Evolutionary conservation across 176 grass and related monocot genomes (phyloP).

Genomic region (Zoysia pacifica): DNA sequence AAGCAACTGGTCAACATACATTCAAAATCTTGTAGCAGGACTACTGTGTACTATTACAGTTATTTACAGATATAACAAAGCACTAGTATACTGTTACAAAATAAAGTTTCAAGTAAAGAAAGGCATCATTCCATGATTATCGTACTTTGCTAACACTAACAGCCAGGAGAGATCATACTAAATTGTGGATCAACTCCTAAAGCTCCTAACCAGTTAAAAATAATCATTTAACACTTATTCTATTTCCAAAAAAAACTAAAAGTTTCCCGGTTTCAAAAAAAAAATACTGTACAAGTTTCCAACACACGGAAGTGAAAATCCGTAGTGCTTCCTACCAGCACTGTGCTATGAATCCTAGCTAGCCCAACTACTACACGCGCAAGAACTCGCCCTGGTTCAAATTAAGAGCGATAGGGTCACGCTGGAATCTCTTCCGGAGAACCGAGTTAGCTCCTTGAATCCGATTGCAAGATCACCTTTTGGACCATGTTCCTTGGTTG

Average conservation of each 20-base stretch:
- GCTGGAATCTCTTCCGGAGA: neutral
- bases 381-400: conserved; percentile 1
- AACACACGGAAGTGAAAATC: neutral
- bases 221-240: neutral
- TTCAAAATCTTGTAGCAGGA: neutral
- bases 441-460: neutral
- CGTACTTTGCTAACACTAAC: neutral
- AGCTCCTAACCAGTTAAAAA: neutral
- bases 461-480: neutral
- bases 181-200: neutral
- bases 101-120: too few relatives aligned
- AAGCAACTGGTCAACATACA: neutral
- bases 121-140: neutral
- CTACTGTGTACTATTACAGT: neutral
- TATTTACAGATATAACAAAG: too few relatives aligned
- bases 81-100: too few relatives aligned
- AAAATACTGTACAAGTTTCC: neutral
- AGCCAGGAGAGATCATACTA: too few relatives aligned
- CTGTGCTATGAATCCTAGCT: conserved; percentile 8
- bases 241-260: too few relatives aligned
- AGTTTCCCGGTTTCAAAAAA: too few relatives aligned
- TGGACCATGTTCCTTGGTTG: neutral
- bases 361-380: conserved; percentile 6
- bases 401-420: neutral
- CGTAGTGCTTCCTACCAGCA: neutral